Conservation (phyloP, 108 stramenopile genomes). For the Stephanodiscus minutulus region DNA sequence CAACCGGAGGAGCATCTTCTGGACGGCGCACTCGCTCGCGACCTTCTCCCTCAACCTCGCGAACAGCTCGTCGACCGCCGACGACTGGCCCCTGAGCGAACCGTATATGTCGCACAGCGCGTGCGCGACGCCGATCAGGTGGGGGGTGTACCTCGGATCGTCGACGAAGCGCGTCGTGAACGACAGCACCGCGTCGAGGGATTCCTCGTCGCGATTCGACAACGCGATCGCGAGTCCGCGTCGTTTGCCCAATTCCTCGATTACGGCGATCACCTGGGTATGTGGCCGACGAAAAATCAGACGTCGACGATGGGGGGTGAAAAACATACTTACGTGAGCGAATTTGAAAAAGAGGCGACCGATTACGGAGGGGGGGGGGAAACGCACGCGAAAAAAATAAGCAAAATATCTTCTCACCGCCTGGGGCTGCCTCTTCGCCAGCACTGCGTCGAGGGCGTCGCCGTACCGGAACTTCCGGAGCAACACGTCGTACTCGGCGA, state of each 20-base stretch:
- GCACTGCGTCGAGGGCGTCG: constrained; percentile 85
- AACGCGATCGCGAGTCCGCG: constrained; percentile 76
- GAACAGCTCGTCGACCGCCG: constrained; percentile 84
- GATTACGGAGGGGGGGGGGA: constrained; percentile 4
- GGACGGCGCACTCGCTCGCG: constrained; percentile 61
- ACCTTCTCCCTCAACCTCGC: constrained; percentile 77
- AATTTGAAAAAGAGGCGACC: background rate
- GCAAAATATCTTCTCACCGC: too few species aligned
- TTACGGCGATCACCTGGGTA: constrained; percentile 76
- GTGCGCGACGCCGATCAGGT: constrained; percentile 72
- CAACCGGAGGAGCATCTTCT: constrained; percentile 60
- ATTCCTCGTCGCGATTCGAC: constrained; percentile 86
- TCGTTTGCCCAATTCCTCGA: constrained; percentile 88
- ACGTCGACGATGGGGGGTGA: too few species aligned
- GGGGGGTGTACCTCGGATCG: constrained; percentile 69
- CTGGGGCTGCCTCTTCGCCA: constrained; percentile 69
- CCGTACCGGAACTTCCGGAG: constrained; percentile 89
- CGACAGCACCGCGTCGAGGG: constrained; percentile 79
- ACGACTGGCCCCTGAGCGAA: constrained; percentile 70
- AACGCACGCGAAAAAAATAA: background rate
- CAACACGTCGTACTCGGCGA: constrained; percentile 71
- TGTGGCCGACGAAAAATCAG: too few species aligned
- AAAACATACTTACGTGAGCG: too few species aligned
- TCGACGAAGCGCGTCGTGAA: constrained; percentile 83
- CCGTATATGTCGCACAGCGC: constrained; percentile 61